Percentiles rank a stretch among this genome's conserved stretches.
These are phyloP conservation scores for Talaromyces islandicus DNA, from an alignment of 2,329 filamentous ascomycete species.

Conservation along the genomic window DNA sequence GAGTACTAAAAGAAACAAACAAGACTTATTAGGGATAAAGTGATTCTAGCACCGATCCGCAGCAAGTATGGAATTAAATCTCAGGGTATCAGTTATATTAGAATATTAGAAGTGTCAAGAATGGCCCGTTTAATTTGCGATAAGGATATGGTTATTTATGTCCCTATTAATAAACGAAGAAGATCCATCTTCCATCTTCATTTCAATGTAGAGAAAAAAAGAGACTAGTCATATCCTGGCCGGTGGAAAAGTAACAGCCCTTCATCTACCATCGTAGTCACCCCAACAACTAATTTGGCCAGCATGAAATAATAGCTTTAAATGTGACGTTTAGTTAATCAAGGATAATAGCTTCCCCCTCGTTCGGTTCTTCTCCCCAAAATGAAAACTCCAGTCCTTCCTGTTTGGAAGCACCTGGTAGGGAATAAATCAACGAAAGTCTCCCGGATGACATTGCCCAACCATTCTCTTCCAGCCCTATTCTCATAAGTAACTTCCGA, in stretches of 20 bases:
- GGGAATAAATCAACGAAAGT: neutral
- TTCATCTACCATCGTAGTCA: neutral
- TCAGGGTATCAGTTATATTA: too few species aligned
- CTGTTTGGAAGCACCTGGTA: neutral
- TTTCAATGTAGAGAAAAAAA: neutral
- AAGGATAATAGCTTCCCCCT: neutral
- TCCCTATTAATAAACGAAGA: neutral
- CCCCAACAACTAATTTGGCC: neutral
- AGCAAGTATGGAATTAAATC: too few species aligned
- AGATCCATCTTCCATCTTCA: neutral
- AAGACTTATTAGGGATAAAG: too few species aligned
- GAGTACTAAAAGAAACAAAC: too few species aligned
- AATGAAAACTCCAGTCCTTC: neutral
- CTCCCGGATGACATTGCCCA: neutral
- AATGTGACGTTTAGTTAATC: neutral
- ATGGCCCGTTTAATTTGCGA: too few species aligned
- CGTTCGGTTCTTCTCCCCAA: neutral
- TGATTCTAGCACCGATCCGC: too few species aligned
- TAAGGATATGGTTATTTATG: neutral
- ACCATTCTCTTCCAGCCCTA: neutral
- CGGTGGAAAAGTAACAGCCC: neutral
- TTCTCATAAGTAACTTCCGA: neutral
- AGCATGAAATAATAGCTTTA: neutral
- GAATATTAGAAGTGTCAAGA: too few species aligned
- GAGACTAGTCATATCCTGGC: neutral